These are phyloP conservation scores for Sporothrix curviconia DNA, from an alignment of 2,329 filamentous ascomycete species.

Conservation along the genomic window DNA sequence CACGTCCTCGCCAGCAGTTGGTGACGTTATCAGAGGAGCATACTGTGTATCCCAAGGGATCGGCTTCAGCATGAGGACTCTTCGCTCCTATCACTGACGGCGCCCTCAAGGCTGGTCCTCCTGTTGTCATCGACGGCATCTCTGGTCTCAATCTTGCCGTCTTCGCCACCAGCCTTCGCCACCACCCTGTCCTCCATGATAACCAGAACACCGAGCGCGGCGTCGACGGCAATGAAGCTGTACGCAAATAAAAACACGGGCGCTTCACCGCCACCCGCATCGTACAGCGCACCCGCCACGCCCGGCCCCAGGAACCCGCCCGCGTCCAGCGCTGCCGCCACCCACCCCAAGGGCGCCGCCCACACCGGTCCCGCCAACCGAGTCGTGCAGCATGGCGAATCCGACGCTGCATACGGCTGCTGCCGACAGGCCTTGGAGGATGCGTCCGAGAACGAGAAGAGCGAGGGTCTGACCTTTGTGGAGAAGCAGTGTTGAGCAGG, in stretches of 20 bases:
- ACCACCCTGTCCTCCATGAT: neutral
- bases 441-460: slow-evolving; percentile 15
- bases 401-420: slow-evolving; percentile 17
- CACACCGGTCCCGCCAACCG: slow-evolving; percentile 10
- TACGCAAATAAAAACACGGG: slow-evolving; percentile 13
- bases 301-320: slow-evolving; percentile 17
- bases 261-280: slow-evolving; percentile 11
- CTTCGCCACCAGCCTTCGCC: no score
- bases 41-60: no score
- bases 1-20: neutral
- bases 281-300: slow-evolving; percentile 16
- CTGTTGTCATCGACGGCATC: neutral
- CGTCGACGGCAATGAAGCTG: slow-evolving; percentile 6
- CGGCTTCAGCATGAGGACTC: neutral
- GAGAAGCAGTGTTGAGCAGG: slow-evolving; percentile 16
- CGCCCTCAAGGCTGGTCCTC: neutral
- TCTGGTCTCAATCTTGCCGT: no score
- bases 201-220: slow-evolving; percentile 11
- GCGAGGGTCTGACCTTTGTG: slow-evolving; percentile 13
- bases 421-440: slow-evolving; percentile 17
- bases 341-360: slow-evolving; percentile 18
- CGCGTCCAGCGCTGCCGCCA: slow-evolving; percentile 12
- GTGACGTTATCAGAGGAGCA: neutral
- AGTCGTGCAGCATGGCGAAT: slow-evolving; percentile 16
- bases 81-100: neutral